Evolutionary conservation across 441 rosid genomes (phyloP).

Genomic region (Lepidium campestre): DNA sequence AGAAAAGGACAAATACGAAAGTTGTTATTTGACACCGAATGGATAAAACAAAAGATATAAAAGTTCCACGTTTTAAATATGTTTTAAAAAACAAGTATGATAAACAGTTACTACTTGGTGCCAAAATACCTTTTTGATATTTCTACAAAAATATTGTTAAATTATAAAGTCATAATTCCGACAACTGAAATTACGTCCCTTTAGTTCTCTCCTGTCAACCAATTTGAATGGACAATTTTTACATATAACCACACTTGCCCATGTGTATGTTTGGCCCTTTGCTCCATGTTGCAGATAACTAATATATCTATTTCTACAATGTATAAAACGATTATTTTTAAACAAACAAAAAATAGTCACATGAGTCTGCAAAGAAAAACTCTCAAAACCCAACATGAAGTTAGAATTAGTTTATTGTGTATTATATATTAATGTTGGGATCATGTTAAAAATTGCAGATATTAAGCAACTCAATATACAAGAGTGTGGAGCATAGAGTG

Average conservation of each 20-base stretch:
- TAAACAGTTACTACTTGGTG: constrained; percentile 16
- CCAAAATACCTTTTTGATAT: background rate
- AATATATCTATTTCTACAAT: background rate
- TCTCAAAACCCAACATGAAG: background rate
- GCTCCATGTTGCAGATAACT: constrained; percentile 10
- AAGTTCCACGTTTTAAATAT: constrained; percentile 18
- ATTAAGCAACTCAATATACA: constrained; percentile 72
- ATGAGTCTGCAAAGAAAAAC: background rate
- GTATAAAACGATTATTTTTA: constrained; percentile 12
- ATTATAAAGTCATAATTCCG: constrained; percentile 7
- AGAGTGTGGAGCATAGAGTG: constrained; percentile 88
- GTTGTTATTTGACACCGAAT: constrained; percentile 4
- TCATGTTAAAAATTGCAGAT: constrained; percentile 39
- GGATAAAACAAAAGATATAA: background rate
- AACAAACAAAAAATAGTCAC: background rate
- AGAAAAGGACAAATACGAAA: background rate
- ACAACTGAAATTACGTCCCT: constrained; percentile 4
- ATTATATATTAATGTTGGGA: no score
- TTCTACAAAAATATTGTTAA: background rate
- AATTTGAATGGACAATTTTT: background rate
- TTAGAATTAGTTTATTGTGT: no score
- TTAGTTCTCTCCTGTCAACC: background rate
- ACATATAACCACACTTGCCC: constrained; percentile 5
- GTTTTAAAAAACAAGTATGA: constrained; percentile 3
- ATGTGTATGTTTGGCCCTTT: constrained; percentile 22